Evolutionary conservation across 116 monocot species (phyloP), one percentile per base, ranked within the genome.

Genomic region (Zostera marina): DNA sequence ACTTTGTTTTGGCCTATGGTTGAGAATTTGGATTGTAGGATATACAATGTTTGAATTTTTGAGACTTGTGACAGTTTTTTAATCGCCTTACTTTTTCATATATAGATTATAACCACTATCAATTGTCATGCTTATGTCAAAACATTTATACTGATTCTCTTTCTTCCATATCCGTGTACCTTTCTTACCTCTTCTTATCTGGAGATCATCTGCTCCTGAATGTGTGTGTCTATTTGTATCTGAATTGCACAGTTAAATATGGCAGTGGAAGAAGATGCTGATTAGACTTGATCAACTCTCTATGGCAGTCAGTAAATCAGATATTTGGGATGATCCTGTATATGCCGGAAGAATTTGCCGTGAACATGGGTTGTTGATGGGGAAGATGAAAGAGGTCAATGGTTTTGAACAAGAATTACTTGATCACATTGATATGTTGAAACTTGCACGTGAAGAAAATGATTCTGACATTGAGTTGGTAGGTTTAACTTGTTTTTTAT

Each of bases 371-470:
- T 72, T 73, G 59, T 38, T 96, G 42, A 76, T 83, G 77, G 75
- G 78, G 60, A 96, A 96, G 68, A 73, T 89, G 53, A 96, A 82
- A 66, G 78, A 77, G 68, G 85, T 96, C 44, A 89, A 72, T 22
- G 46, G 57, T 16, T 80, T 85, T 80, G 96, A 89, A 56, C 72
- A 75, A 42, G 76, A 96, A 61, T 63, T 96, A 46, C 69, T 96
- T 68, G 96, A 96, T 74, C 79, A 89, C 63, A 82, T 96, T 66
- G 96, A 96, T 55, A 74, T 96, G 70, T 19, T 96, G 60, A 80
- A 77, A 76, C 89, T 96, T 71, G 96, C 96, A 54, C 85, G 74
- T 54, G 96, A 96, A 74, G 96, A 96, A 64, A 74, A 80, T 48
- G 96, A 89, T 73, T 15, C 56, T 58, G 80, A 82, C 55, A 23